These are phyloP conservation scores for Globisporangium splendens DNA, from an alignment of 352 stramenopile genomes.

Conservation along the genomic window DNA sequence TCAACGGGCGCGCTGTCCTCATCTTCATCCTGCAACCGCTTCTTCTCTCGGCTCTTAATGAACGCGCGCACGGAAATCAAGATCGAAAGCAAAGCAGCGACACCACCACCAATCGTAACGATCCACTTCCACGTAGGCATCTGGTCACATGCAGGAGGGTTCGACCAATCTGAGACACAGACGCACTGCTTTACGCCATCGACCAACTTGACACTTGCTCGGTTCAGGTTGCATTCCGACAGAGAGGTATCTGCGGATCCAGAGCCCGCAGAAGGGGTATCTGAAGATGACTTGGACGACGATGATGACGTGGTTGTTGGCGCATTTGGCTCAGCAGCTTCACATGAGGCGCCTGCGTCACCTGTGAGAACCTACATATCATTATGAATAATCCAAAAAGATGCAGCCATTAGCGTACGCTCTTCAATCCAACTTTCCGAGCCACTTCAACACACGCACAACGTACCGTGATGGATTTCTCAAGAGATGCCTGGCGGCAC, in stretches of 20 bases:
- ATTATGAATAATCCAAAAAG: no score
- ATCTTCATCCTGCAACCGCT: constrained; percentile 11
- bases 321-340: constrained; percentile 6
- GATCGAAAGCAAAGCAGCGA: constrained; percentile 57
- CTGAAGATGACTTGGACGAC: constrained; percentile 3
- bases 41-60: constrained; percentile 36
- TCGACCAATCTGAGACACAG: constrained; percentile 62
- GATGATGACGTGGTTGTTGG: constrained; percentile 7
- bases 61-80: constrained; percentile 52
- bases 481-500: constrained; percentile 43
- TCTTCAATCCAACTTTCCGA: constrained; percentile 3
- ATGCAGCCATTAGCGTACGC: no score
- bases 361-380: constrained; percentile 8
- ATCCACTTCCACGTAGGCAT: constrained; percentile 66
- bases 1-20: not conserved
- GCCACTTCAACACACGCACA: not conserved
- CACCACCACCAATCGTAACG: constrained; percentile 53
- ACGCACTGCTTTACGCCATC: constrained; percentile 40
- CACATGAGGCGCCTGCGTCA: constrained; percentile 9
- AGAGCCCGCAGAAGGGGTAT: not conserved
- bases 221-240: constrained; percentile 45
- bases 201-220: constrained; percentile 43
- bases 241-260: constrained; percentile 18
- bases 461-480: constrained; percentile 44
- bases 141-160: constrained; percentile 45